Base-by-base conservation (phyloP, 2,329 filamentous ascomycete genomes). In the Lasiodiplodia theobromae region DNA sequence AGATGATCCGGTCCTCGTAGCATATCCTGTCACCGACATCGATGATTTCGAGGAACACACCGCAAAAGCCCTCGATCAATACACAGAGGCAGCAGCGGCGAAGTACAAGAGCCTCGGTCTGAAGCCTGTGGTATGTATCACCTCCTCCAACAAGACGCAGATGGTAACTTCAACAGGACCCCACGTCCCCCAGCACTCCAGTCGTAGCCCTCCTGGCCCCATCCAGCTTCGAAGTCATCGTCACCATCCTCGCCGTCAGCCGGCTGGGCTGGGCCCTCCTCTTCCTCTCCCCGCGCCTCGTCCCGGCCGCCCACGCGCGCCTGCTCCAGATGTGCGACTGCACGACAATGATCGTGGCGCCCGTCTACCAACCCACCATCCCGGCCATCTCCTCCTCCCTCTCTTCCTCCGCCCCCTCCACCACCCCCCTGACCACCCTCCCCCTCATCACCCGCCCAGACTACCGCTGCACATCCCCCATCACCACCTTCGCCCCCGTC, bases 191-290 rank as follows among this genome's bases (percentile, higher is more conserved):
- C 21, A 12, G 21, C 2, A 44, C 58, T 10, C 58, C 73, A 28
- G 72, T 73, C 2, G 79, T 88, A 23, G 85, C 82, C 0, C 72
- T 89, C 11, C 76, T 89, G 2, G 86, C 84, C 0, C 79, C 82
- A 0, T 87, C 86, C 0, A 84, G 85, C 69, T 77, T 89, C 8
- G 84, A 87, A 65, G 87, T 86, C 70, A 79, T 88, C 40, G 77
- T 88, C 40, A 84, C 85, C 5, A 78, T 85, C 51, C 80, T 88
- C 51, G 87, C 85, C 0, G 72, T 89, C 60, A 83, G 81, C 38
- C 83, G 86, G 68, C 77, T 89, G 8, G 87, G 87, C 10, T 86
- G 86, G 76, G 83, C 86, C 0, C 79, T 83, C 2, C 76, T 89
- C 0, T 82, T 88, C 38, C 78, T 89, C 2, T 88, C 86, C 0